Conservation (phyloP, 1,284 basidiomycete species). For the Pseudozyma pruni region DNA sequence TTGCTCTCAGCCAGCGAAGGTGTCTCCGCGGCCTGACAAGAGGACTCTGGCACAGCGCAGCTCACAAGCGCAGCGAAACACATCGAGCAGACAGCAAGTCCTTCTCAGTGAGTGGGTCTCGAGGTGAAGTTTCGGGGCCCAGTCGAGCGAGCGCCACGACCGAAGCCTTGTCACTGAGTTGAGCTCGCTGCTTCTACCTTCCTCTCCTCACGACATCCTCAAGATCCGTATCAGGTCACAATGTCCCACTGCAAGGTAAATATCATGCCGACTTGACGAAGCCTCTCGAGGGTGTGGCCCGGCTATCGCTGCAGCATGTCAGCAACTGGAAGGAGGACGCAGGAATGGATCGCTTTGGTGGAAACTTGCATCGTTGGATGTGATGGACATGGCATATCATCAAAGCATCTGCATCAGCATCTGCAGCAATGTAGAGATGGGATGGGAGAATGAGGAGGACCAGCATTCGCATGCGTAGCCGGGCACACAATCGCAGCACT, state of each 20-base stretch:
- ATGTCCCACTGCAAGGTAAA: conserved; percentile 61
- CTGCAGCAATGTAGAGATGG: neutral
- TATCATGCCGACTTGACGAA: conserved; percentile 30
- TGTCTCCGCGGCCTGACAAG: too few species aligned
- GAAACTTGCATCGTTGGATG: neutral
- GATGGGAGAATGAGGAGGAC: conserved; percentile 7
- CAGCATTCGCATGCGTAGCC: conserved; percentile 37
- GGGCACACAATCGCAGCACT: conserved; percentile 31
- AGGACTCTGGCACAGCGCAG: too few species aligned
- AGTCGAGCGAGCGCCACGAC: conserved; percentile 3
- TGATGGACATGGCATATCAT: neutral
- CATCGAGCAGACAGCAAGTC: too few species aligned
- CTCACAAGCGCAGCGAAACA: too few species aligned
- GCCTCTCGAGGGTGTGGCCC: conserved; percentile 14
- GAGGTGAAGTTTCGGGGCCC: too few species aligned
- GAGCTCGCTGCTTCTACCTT: conserved; percentile 8
- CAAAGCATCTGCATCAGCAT: neutral
- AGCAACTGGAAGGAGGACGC: conserved; percentile 4
- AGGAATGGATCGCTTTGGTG: neutral
- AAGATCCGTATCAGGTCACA: conserved; percentile 48
- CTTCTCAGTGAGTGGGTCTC: too few species aligned
- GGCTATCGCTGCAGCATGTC: conserved; percentile 23
- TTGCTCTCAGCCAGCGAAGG: too few species aligned
- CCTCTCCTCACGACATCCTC: conserved; percentile 49
- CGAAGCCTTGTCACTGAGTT: conserved; percentile 19